Conservation (phyloP, 2,329 filamentous ascomycete species). For the Aspergillus sp. region DNA sequence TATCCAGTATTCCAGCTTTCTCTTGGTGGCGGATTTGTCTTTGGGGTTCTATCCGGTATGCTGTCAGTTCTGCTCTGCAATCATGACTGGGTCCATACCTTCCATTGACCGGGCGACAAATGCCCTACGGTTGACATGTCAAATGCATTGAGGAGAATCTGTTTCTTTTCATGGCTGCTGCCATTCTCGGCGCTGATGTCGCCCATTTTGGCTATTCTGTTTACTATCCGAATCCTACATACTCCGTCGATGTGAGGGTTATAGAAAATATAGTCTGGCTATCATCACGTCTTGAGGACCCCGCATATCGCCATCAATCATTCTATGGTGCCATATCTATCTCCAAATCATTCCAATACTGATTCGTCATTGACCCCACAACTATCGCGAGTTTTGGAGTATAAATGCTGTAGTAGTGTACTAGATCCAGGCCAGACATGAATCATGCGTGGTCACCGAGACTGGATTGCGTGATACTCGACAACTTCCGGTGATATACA, state of each 20-base stretch:
- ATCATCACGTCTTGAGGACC: constrained; percentile 6
- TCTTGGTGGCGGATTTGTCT: constrained; percentile 61
- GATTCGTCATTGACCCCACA: constrained; percentile 23
- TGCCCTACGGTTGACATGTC: constrained; percentile 66
- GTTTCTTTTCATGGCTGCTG: constrained; percentile 29
- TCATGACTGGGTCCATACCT: constrained; percentile 39
- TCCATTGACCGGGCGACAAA: constrained; percentile 66
- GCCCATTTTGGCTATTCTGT: constrained; percentile 18
- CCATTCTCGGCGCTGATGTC: constrained; percentile 6
- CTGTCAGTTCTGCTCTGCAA: constrained; percentile 6
- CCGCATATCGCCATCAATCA: constrained; percentile 14
- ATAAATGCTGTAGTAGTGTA: too few species aligned
- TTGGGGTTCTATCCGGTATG: constrained; percentile 51
- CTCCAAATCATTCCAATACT: background rate
- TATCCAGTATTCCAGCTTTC: constrained; percentile 61
- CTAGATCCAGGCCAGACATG: too few species aligned
- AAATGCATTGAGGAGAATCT: constrained; percentile 63
- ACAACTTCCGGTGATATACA: background rate
- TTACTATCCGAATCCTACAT: background rate
- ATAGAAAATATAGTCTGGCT: background rate
- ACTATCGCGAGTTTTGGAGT: constrained; percentile 11
- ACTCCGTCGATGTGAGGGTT: too few species aligned
- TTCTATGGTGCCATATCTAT: constrained; percentile 7
- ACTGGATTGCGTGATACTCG: constrained; percentile 11
- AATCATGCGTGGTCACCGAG: constrained; percentile 2